Conservation (phyloP, 2,329 filamentous ascomycete genomes). For the Nannizzia gypsea region DNA sequence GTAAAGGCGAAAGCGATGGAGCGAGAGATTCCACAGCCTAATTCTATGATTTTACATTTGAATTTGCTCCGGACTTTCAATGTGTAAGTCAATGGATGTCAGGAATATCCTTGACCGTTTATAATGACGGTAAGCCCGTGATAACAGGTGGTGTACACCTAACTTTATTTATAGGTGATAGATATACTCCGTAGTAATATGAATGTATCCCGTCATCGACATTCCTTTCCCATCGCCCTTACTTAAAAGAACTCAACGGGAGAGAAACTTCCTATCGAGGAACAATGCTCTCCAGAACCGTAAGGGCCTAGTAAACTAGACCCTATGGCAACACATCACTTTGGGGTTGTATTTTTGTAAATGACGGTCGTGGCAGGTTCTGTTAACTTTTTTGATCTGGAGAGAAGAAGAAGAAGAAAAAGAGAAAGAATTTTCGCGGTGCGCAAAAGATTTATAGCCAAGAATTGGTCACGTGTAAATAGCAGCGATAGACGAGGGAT, state of each 20-base stretch:
- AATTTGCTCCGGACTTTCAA: too few species aligned
- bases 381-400: constrained; percentile 41
- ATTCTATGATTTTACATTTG: too few species aligned
- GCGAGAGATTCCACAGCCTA: too few species aligned
- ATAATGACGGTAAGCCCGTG: too few species aligned
- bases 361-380: constrained; percentile 60
- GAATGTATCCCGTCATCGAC: constrained; percentile 57
- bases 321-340: constrained; percentile 59
- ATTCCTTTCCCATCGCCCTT: constrained; percentile 59
- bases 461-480: constrained; percentile 22
- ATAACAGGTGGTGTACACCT: too few species aligned
- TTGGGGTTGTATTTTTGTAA: constrained; percentile 37
- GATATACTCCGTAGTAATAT: too few species aligned
- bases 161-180: too few species aligned
- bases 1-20: too few species aligned
- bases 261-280: constrained; percentile 59
- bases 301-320: constrained; percentile 34
- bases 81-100: too few species aligned
- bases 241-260: constrained; percentile 58
- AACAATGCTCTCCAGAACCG: constrained; percentile 53
- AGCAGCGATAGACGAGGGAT: neutral
- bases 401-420: constrained; percentile 30
- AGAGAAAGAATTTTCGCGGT: constrained; percentile 12
- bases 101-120: too few species aligned
- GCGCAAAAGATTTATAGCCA: constrained; percentile 16